These are phyloP conservation scores for Oryza punctata DNA, from an alignment of 176 grass and related monocot species.

Conservation along the genomic window DNA sequence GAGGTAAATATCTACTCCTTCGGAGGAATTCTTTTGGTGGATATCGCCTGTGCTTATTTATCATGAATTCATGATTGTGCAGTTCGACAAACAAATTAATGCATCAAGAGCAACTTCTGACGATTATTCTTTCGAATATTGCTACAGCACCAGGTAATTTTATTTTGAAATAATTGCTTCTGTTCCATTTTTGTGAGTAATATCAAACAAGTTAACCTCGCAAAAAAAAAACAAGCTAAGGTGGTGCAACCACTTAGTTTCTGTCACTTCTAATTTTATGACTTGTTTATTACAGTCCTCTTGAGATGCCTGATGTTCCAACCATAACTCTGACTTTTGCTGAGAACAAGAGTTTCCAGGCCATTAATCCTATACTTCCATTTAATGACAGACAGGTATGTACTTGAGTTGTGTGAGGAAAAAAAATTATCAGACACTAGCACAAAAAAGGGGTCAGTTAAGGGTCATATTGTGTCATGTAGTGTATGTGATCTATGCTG, in stretches of 20 bases:
- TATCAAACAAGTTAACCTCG: neutral
- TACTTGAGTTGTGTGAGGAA: slow-evolving; percentile 10
- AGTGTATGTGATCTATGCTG: neutral
- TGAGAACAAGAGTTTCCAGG: slow-evolving; percentile 78
- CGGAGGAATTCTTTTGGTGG: neutral
- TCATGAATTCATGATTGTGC: slow-evolving; percentile 46
- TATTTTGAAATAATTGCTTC: neutral
- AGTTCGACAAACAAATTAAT: slow-evolving; percentile 92
- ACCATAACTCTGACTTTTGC: slow-evolving; percentile 65
- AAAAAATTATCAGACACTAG: neutral
- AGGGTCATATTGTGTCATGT: slow-evolving; percentile 8
- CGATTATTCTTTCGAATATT: slow-evolving; percentile 66
- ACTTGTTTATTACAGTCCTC: slow-evolving; percentile 55
- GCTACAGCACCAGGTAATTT: slow-evolving; percentile 77
- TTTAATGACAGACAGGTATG: slow-evolving; percentile 59
- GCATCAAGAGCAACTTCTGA: slow-evolving; percentile 50
- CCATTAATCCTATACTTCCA: slow-evolving; percentile 62
- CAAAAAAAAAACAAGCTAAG: neutral
- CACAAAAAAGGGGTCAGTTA: neutral
- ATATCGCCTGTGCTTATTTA: slow-evolving; percentile 37
- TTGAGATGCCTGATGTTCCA: slow-evolving; percentile 67
- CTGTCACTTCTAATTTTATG: slow-evolving; percentile 28
- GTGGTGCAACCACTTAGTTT: neutral
- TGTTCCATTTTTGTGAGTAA: neutral
- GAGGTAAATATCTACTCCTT: slow-evolving; percentile 56